These are phyloP conservation scores for Candida wancherniae DNA, from an alignment of 805 yeast species.

Conservation along the genomic window DNA sequence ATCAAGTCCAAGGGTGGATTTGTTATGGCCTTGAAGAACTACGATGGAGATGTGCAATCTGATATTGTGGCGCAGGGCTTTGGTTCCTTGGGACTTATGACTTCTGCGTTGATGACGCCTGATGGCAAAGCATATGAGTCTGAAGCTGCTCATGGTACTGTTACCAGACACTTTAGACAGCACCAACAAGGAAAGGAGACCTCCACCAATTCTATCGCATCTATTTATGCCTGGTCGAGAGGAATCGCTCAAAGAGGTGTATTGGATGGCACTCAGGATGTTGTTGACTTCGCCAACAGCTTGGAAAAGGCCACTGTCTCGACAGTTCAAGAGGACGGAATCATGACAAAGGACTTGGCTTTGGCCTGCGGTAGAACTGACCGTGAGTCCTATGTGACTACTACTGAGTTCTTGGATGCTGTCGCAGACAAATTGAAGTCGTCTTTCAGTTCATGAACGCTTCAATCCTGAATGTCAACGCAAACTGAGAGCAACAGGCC, in stretches of 20 bases:
- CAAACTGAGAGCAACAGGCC: no score
- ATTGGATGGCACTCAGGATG: constrained; percentile 82
- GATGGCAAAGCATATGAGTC: constrained; percentile 94
- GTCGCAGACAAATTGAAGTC: constrained; percentile 62
- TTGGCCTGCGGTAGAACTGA: constrained; percentile 83
- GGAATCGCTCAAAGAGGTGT: constrained; percentile 91
- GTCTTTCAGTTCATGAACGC: no score
- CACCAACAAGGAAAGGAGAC: constrained; percentile 97
- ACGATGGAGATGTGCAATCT: constrained; percentile 96
- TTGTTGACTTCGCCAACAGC: constrained; percentile 68
- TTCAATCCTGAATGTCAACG: no score
- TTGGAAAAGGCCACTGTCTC: constrained; percentile 83
- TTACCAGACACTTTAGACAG: constrained; percentile 93
- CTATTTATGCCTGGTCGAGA: constrained; percentile 95
- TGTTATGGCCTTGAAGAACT: constrained; percentile 94
- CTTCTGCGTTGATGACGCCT: constrained; percentile 94
- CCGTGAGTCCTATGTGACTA: constrained; percentile 77
- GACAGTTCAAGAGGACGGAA: constrained; percentile 76
- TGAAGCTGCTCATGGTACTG: constrained; percentile 99
- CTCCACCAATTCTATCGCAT: constrained; percentile 94
- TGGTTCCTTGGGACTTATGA: constrained; percentile 95
- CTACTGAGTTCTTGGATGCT: constrained; percentile 84
- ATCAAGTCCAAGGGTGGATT: constrained; percentile 92
- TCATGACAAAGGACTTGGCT: constrained; percentile 96
- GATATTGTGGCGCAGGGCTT: constrained; percentile 98